Evolutionary conservation across 1,284 basidiomycete genomes (phyloP).

Genomic region (Baeospora myosura): DNA sequence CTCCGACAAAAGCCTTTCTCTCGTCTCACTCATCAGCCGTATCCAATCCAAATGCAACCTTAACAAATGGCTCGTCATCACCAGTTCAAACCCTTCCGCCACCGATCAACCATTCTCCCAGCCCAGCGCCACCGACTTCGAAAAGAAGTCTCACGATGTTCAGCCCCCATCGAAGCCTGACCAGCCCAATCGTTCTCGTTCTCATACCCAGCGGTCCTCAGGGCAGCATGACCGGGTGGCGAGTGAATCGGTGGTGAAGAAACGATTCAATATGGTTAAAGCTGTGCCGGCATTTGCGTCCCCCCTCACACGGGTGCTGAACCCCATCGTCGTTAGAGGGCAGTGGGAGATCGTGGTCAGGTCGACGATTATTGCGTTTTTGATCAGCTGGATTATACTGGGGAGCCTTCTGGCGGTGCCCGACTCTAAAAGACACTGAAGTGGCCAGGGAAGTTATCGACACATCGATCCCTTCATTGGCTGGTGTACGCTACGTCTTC

Average conservation of each 20-base stretch:
- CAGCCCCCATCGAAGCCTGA: no score
- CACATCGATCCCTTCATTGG: no score
- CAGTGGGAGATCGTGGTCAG: conserved; percentile 68
- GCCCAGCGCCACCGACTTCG: no score
- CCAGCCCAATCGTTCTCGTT: no score
- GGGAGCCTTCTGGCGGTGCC: conserved; percentile 15
- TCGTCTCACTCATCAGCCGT: conserved; percentile 26
- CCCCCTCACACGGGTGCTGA: conserved; percentile 61
- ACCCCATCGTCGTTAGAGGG: conserved; percentile 61
- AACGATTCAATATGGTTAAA: conserved; percentile 40
- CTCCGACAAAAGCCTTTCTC: conserved; percentile 14
- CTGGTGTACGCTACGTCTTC: no score
- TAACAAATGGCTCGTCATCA: conserved; percentile 15
- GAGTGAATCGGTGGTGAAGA: neutral
- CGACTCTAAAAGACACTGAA: no score
- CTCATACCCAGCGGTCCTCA: no score
- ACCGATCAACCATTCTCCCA: no score
- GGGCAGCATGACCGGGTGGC: no score
- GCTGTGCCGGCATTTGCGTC: conserved; percentile 62
- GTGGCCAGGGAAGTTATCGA: no score
- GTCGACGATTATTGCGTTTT: conserved; percentile 19
- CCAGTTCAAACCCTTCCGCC: no score
- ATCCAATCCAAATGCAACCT: conserved; percentile 31
- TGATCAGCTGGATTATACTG: conserved; percentile 12
- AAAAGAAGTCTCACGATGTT: no score